A percentile compares a stretch with the other conserved stretches of the same genome.
phyloP scores from a whole-genome alignment of 2,329 filamentous ascomycete genomes.

The Phaeomoniella chlamydospora region DNA sequence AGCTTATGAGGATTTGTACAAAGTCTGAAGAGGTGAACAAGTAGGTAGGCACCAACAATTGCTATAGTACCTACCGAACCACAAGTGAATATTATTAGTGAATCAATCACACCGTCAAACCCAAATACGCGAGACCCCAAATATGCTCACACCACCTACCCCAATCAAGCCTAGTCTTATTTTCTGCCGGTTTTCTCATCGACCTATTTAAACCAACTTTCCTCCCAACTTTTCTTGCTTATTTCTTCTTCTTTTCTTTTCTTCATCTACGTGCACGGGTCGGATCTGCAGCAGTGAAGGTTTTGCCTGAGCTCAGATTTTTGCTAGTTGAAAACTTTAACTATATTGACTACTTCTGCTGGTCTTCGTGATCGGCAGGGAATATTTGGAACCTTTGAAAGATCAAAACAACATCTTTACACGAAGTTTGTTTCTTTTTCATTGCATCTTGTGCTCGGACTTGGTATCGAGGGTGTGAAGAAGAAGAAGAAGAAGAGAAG shows the following conservation, averaged over 20 bases:
- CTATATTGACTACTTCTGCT: constrained; percentile 55
- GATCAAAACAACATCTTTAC: too few relatives aligned
- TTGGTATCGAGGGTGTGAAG: constrained; percentile 8
- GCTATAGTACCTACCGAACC: too few relatives aligned
- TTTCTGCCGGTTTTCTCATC: too few relatives aligned
- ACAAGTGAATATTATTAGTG: too few relatives aligned
- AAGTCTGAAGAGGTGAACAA: too few relatives aligned
- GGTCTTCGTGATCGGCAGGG: constrained; percentile 53
- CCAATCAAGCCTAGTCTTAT: too few relatives aligned
- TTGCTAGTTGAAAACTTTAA: constrained; percentile 78
- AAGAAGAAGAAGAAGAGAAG: constrained; percentile 6
- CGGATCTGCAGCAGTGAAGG: constrained; percentile 69
- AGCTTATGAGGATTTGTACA: too few relatives aligned
- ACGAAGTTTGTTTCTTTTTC: constrained; percentile 9
- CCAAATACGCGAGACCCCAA: too few relatives aligned
- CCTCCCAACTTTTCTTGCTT: not conserved
- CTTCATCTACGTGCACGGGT: constrained; percentile 54
- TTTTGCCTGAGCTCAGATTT: constrained; percentile 66
- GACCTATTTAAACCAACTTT: too few relatives aligned
- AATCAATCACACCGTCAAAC: too few relatives aligned
- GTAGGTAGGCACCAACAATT: too few relatives aligned
- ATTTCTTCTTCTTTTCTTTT: constrained; percentile 26
- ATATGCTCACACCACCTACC: too few relatives aligned
- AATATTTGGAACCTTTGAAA: constrained; percentile 53
- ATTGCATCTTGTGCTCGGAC: constrained; percentile 7